Evolutionary conservation across 768 basidiomycete genomes (phyloP), one percentile per base, ranked within the genome.

Genomic region (Inosperma sp.): DNA sequence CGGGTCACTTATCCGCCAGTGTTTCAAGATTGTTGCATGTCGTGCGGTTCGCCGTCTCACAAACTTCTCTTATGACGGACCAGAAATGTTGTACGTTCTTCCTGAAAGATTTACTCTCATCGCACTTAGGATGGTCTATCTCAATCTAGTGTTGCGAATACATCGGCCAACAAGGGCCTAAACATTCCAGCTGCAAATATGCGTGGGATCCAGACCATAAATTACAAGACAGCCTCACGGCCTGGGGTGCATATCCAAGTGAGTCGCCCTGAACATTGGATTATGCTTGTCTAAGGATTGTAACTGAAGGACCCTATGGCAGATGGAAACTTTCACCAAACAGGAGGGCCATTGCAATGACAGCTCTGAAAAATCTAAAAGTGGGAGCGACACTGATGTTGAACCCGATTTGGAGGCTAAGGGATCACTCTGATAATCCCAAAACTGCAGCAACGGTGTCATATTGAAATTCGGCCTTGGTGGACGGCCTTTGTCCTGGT

Each of bases 1-100:
- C 12, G 16, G 30, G 16, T 29, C 33, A 21, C 5, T 9, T 16
- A 36, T 16, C 10, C 21, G 5, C 3, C 17, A 22, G 35, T 37
- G 17, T 21, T 44, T 16, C 17, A 33, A 81, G 82, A 78, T 83
- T 49, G 76, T 79, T 39, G 81, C 82, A 6, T 79, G 74, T 49
- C 79, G 82, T 25, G 78, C 77, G 8, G 82, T 84, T 16, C 77
- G 82, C 42, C 73, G 81, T 16, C 68, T 83, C 7, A 75, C 79
- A 27, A 81, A 77, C 53, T 83, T 78, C 61, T 68, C 63, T 0
- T 65, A 65, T 39, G 58, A 45, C 25, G 69, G 65, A 6, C 63
- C 76, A 7, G 80, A 79, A 55, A 58, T 78, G 30, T 80, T 69
- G 75, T 78, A 61, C 31, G 30, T 54, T 31, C 19, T n/a, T n/a